Evolutionary conservation across 352 stramenopile species (phyloP).

Genomic region (Phytophthora litchii): DNA sequence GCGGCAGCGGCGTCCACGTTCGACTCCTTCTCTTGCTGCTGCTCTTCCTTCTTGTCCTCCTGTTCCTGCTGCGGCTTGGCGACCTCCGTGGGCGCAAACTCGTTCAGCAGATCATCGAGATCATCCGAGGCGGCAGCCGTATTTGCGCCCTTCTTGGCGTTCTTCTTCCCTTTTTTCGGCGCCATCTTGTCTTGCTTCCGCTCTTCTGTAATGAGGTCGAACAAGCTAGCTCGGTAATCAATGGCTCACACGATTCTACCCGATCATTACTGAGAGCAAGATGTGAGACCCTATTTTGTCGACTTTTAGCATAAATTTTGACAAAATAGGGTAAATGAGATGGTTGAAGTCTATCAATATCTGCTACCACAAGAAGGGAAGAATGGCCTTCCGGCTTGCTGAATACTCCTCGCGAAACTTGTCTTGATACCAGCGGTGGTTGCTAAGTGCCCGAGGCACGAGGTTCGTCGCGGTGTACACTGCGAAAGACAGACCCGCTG

Average conservation of each 20-base stretch:
- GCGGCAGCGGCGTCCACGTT: constrained; percentile 74
- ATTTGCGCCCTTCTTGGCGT: constrained; percentile 53
- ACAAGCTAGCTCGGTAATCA: constrained; percentile 24
- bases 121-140: constrained; percentile 52
- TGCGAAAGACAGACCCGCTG: constrained; percentile 52
- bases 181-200: constrained; percentile 44
- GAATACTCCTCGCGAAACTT: constrained; percentile 60
- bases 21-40: constrained; percentile 28
- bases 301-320: too few species aligned
- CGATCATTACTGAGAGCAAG: constrained; percentile 3
- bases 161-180: constrained; percentile 86
- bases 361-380: constrained; percentile 49
- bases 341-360: too few species aligned
- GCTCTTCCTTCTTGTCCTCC: constrained; percentile 16
- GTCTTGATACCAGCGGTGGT: constrained; percentile 62
- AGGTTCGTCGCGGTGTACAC: constrained; percentile 60
- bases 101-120: constrained; percentile 75
- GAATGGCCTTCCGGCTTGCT: constrained; percentile 36
- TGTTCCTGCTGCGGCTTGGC: constrained; percentile 19
- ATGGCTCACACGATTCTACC: constrained; percentile 29
- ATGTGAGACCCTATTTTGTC: constrained; percentile 17
- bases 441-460: constrained; percentile 50
- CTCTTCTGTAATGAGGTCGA: constrained; percentile 13
- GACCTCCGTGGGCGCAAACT: constrained; percentile 50
- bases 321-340: too few species aligned